These are phyloP conservation scores for Apophysomyces ossiformis DNA, from an alignment of 371 early-diverging fungal genomes.

Conservation along the genomic window DNA sequence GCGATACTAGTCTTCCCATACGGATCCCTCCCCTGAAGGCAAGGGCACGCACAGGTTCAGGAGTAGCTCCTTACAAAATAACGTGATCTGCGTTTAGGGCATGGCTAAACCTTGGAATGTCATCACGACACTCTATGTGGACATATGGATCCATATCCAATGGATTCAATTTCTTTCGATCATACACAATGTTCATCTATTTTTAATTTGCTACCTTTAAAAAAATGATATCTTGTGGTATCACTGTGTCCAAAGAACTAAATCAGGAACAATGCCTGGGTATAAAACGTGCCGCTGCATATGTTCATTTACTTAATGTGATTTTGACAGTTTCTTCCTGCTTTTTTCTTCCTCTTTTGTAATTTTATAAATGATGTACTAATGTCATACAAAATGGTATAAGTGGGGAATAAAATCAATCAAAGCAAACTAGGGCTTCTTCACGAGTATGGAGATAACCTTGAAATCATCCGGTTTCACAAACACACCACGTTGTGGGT, in stretches of 20 bases:
- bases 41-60: too few species aligned
- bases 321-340: not conserved
- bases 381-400: conserved; percentile 4
- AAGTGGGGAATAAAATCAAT: not conserved
- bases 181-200: too few species aligned
- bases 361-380: not conserved
- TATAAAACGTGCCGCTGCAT: conserved; percentile 5
- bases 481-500: conserved; percentile 46
- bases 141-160: too few species aligned
- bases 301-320: not conserved
- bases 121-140: too few species aligned
- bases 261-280: conserved; percentile 8
- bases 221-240: not conserved
- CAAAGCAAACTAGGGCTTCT: not conserved
- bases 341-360: not conserved
- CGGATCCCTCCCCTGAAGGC: too few species aligned
- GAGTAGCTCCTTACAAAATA: too few species aligned
- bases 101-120: too few species aligned
- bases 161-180: too few species aligned
- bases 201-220: too few species aligned
- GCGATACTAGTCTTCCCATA: too few species aligned
- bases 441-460: conserved; percentile 1
- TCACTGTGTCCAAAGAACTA: not conserved
- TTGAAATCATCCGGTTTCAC: conserved; percentile 41
- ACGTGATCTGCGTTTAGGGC: too few species aligned